Evolutionary conservation across 2,329 filamentous ascomycete species (phyloP).

Genomic region (Endocalyx cinctus): DNA sequence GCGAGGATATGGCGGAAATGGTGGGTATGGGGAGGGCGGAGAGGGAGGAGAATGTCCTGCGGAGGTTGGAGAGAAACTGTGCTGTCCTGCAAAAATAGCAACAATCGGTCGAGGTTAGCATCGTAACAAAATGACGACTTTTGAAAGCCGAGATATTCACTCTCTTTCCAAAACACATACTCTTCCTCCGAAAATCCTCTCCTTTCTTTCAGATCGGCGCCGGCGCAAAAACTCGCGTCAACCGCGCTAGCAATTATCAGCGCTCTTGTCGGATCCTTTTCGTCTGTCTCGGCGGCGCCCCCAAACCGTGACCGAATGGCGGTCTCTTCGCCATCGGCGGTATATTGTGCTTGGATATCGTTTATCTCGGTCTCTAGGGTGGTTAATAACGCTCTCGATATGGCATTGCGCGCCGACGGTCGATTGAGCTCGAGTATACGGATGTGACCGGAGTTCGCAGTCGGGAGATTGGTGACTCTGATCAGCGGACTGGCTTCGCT

Average conservation of each 20-base stretch:
- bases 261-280: slow-evolving; percentile 64
- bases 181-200: slow-evolving; percentile 71
- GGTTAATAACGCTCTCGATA: slow-evolving; percentile 72
- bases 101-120: no score
- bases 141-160: slow-evolving; percentile 2
- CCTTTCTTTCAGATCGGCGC: slow-evolving; percentile 90
- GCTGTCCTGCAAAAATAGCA: slow-evolving; percentile 60
- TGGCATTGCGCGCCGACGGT: slow-evolving; percentile 81
- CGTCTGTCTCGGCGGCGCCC: slow-evolving; percentile 37
- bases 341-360: slow-evolving; percentile 62
- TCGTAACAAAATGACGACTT: neutral
- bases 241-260: slow-evolving; percentile 79
- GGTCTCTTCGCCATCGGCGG: slow-evolving; percentile 48
- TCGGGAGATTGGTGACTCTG: slow-evolving; percentile 69
- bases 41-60: slow-evolving; percentile 69
- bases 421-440: slow-evolving; percentile 84
- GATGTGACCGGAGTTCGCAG: slow-evolving; percentile 77
- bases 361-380: slow-evolving; percentile 70
- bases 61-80: slow-evolving; percentile 72
- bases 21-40: slow-evolving; percentile 79
- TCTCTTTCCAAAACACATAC: no score
- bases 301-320: slow-evolving; percentile 36
- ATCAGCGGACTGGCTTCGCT: slow-evolving; percentile 50
- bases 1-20: slow-evolving; percentile 78
- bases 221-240: slow-evolving; percentile 88